Evolutionary conservation across 495 filamentous ascomycete genomes (phyloP).

Genomic region (Pyrenula massariospora): DNA sequence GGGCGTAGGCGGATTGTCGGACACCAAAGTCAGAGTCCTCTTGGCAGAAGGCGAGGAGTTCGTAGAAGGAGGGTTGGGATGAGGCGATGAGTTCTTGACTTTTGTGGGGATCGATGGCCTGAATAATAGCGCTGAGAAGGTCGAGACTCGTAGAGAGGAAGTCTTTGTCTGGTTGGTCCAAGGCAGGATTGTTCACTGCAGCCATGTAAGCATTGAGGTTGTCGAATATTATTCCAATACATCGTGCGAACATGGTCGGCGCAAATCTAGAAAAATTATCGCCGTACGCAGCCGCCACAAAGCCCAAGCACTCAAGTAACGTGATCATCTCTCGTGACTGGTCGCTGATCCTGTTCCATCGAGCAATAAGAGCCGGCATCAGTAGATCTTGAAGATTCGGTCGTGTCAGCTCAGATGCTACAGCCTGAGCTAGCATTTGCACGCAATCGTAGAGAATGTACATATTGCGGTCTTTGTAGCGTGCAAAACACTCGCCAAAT

Average conservation of each 20-base stretch:
- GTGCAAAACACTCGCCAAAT: constrained; percentile 81
- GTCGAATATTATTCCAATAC: constrained; percentile 79
- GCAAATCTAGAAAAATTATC: constrained; percentile 76
- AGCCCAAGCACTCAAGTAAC: constrained; percentile 87
- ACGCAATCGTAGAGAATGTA: constrained; percentile 98
- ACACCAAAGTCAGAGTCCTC: constrained; percentile 86
- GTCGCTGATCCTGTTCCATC: constrained; percentile 81
- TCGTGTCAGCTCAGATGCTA: constrained; percentile 64
- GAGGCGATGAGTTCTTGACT: constrained; percentile 62
- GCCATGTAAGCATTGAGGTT: constrained; percentile 69
- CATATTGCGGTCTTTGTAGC: constrained; percentile 98
- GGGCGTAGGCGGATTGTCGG: constrained; percentile 87
- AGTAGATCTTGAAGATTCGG: constrained; percentile 70
- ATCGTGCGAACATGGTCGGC: constrained; percentile 69
- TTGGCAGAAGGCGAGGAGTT: constrained; percentile 85
- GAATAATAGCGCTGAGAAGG: constrained; percentile 85
- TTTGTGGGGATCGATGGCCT: constrained; percentile 68
- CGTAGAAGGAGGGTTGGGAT: constrained; percentile 75
- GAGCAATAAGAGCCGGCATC: constrained; percentile 87
- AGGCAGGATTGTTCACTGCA: constrained; percentile 46
- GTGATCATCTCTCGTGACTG: constrained; percentile 91
- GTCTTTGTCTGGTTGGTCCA: constrained; percentile 89
- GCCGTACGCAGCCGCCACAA: constrained; percentile 79
- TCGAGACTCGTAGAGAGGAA: constrained; percentile 95
- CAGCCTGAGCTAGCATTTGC: constrained; percentile 89